Percentiles rank a stretch among this genome's conserved stretches.
Evolutionary conservation across 768 basidiomycete genomes (phyloP).

Genomic region (Tubosaeta sp.): DNA sequence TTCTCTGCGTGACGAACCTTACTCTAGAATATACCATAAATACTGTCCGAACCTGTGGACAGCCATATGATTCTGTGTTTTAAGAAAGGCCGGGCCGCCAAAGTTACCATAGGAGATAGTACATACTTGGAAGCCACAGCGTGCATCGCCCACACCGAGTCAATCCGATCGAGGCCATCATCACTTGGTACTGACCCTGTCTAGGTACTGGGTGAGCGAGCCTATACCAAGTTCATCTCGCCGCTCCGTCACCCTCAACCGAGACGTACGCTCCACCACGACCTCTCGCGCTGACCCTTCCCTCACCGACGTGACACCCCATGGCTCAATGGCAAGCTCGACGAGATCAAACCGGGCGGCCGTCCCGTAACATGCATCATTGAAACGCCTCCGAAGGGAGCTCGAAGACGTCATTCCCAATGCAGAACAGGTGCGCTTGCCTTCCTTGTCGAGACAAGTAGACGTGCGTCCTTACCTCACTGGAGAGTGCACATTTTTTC

Average conservation of each 20-base stretch:
- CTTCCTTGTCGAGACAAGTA: not conserved
- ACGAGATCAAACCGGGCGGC: constrained; percentile 79
- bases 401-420: constrained; percentile 68
- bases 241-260: constrained; percentile 96
- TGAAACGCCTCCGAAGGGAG: constrained; percentile 65
- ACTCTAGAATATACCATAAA: no score
- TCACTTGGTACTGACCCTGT: constrained; percentile 7
- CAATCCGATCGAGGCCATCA: constrained; percentile 15
- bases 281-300: constrained; percentile 80
- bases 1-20: no score
- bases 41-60: no score
- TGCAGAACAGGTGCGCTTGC: constrained; percentile 55
- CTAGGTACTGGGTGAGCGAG: constrained; percentile 97
- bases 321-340: constrained; percentile 94
- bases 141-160: constrained; percentile 99
- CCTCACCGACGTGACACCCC: constrained; percentile 73
- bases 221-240: constrained; percentile 89
- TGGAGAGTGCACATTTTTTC: constrained; percentile 86
- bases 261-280: constrained; percentile 92
- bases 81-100: no score
- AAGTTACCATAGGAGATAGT: no score
- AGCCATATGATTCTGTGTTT: no score
- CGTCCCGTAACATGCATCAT: constrained; percentile 79
- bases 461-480: constrained; percentile 6
- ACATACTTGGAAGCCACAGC: constrained; percentile 79